These are phyloP conservation scores for Pestalotiopsis sp. DNA, from an alignment of 2,329 filamentous ascomycete species.

Conservation along the genomic window DNA sequence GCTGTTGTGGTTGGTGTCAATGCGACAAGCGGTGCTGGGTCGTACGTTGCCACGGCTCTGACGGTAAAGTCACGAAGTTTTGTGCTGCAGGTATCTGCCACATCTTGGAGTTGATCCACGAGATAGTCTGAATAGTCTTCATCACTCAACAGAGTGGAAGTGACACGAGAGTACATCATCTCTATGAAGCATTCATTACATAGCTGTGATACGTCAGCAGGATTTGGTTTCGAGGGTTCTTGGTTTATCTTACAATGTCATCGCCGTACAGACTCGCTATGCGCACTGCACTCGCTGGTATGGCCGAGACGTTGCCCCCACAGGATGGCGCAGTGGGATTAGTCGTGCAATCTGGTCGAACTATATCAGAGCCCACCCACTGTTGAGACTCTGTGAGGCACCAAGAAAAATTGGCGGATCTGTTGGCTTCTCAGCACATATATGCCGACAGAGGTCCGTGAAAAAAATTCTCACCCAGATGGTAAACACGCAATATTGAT, in stretches of 20 bases:
- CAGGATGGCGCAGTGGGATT: slow-evolving; percentile 7
- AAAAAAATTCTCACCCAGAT: not conserved
- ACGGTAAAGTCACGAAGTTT: not conserved
- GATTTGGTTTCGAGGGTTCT: not conserved
- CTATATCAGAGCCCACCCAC: slow-evolving; percentile 11
- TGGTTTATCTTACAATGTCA: not conserved
- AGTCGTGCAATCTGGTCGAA: slow-evolving; percentile 1
- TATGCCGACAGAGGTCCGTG: not conserved
- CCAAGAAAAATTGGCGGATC: slow-evolving; percentile 3
- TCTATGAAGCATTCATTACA: slow-evolving; percentile 10
- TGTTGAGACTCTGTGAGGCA: slow-evolving; percentile 10
- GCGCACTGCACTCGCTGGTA: not conserved
- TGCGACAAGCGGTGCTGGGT: not conserved
- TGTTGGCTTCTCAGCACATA: not conserved
- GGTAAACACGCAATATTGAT: not conserved
- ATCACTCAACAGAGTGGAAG: not conserved
- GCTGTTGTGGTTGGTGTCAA: not conserved
- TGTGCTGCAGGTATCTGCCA: slow-evolving; percentile 7
- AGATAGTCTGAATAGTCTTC: slow-evolving; percentile 13
- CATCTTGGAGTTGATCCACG: slow-evolving; percentile 6
- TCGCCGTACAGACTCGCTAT: slow-evolving; percentile 8
- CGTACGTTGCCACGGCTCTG: not conserved
- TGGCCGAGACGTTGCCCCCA: not conserved
- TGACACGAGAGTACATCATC: slow-evolving; percentile 8
- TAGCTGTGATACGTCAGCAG: not conserved